Conservation (phyloP, 129 eudicot species). For the Chrysanthemum lavandulifolium region DNA sequence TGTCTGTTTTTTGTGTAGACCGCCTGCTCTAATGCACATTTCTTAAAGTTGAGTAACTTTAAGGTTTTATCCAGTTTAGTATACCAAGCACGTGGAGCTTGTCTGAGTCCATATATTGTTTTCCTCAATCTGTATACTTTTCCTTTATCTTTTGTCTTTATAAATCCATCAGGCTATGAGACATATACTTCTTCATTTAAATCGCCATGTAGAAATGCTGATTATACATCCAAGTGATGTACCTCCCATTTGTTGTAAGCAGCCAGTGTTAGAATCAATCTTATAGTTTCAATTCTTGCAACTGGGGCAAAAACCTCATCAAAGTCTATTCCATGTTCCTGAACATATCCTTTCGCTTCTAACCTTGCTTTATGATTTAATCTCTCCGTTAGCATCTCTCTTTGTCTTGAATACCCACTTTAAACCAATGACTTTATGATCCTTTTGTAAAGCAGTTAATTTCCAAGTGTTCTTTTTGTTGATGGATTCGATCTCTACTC, state of each 20-base stretch:
- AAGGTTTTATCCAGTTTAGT: not conserved
- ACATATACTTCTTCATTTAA: too few relatives aligned
- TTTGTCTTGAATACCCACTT: not conserved
- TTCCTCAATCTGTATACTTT: not conserved
- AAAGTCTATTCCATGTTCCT: too few relatives aligned
- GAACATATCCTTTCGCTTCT: not conserved
- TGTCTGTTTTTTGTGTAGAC: not conserved
- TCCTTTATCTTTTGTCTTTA: too few relatives aligned
- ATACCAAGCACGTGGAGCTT: not conserved
- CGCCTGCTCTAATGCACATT: not conserved
- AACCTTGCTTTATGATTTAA: not conserved
- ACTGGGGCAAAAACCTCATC: not conserved
- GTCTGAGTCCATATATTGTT: too few relatives aligned
- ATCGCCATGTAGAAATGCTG: too few relatives aligned
- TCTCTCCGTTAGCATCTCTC: not conserved
- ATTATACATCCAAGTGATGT: too few relatives aligned
- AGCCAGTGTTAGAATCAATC: not conserved
- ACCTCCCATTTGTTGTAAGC: not conserved
- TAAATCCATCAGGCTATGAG: too few relatives aligned
- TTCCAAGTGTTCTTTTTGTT: too few relatives aligned
- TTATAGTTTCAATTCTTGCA: not conserved
- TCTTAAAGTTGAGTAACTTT: not conserved
- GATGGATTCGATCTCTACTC: too few relatives aligned
- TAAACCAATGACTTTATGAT: not conserved
- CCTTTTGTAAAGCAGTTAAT: not conserved